phyloP scores from a whole-genome alignment of 306 rosid species.

The Cyclanthera cordifolia region DNA sequence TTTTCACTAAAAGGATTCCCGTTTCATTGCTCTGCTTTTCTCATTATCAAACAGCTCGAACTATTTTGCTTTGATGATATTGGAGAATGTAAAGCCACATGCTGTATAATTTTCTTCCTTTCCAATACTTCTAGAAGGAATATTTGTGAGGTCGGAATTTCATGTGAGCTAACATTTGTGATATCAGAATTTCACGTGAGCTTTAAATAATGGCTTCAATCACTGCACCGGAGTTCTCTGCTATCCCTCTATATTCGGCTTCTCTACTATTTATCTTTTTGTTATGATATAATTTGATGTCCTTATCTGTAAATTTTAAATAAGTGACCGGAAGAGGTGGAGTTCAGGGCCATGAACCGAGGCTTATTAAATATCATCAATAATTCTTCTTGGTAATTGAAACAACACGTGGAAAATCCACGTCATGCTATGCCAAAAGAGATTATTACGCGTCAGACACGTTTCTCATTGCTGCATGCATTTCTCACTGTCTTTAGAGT shows the following conservation, averaged over 20 bases:
- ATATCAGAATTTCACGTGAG: background rate
- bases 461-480: constrained; percentile 7
- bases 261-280: background rate
- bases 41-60: background rate
- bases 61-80: background rate
- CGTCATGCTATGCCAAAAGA: constrained; percentile 18
- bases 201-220: background rate
- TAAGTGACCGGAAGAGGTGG: background rate
- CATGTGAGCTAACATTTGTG: background rate
- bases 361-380: background rate
- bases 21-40: too few species aligned
- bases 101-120: background rate
- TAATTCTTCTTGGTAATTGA: background rate
- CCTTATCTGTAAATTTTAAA: background rate
- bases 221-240: background rate
- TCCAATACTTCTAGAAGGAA: background rate
- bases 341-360: background rate
- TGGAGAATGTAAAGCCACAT: background rate
- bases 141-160: constrained; percentile 4
- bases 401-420: constrained; percentile 33
- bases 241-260: background rate
- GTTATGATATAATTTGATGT: background rate
- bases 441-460: constrained; percentile 37
- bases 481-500: constrained; percentile 5
- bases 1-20: background rate